Base-by-base conservation (phyloP, 169 alveolate genomes). In the Plasmodium gonderi region DNA sequence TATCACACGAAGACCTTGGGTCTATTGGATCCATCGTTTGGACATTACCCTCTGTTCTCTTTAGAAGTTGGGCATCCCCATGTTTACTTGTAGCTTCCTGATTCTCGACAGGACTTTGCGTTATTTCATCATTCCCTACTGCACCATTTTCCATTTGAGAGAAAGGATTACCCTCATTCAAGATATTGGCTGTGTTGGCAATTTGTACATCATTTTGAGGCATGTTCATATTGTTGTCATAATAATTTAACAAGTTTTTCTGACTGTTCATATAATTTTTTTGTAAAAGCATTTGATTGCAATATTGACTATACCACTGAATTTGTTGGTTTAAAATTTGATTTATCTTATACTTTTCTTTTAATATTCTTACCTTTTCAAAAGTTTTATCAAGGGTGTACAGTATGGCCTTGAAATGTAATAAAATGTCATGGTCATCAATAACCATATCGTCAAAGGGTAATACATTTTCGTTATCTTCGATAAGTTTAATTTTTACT, bases 321-420 rank as follows among this genome's bases (percentile, higher is more conserved):
- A 83, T 49, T 23, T 83, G 78, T 42, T 72, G 79, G 44, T 83
- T 83, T 40, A 83, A 14, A 11, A 40, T 38, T 74, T 83, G 85
- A 47, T 23, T 23, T 49, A 83, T 40, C 17, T 74, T 23, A 45
- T 72, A 12, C 40, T 60, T 69, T 23, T 83, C 92, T 42, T 60
- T 72, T 54, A 83, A 40, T 72, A 83, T 49, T 17, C 72, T 49
- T 0, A 83, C 45, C 64, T 74, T 83, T 83, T 83, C 92, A 54
- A 83, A 83, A 1, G 79, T 72, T 42, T 83, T 83, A 42, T 83
- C 92, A 23, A 83, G n/a, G 6, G 42, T 72, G 77, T 72, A 83
- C 65, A 83, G 42, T n/a, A 83, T 40, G 7, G 92, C 75, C 77
- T 83, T 83, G 31, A 72, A 83, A 33, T 83, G 77, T 12, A 83